Base-by-base conservation (phyloP, 805 yeast genomes). In the Tetrapisispora pingtungensis region DNA sequence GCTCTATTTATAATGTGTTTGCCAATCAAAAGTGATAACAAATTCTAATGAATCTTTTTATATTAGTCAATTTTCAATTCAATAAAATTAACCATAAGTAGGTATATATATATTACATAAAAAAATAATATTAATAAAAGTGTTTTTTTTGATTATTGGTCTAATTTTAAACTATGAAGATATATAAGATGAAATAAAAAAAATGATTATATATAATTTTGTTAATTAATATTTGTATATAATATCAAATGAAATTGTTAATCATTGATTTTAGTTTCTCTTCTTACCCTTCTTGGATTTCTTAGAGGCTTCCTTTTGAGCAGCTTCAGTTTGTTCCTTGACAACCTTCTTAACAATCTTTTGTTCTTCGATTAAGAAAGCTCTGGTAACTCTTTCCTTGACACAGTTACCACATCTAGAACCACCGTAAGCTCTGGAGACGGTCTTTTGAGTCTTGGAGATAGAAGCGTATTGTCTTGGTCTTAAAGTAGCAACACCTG, bases 361-460 rank as follows among this genome's bases (percentile, higher is more conserved):
- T 80, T 93, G 97, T 80, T 93, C 99, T 80, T 94, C 98, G 62
- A 93, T 86, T 73, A 93, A 84, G 88, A 93, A 93, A 69, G 98
- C 97, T 79, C 98, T 90, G 72, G 90, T 90, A 66, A 93, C 82
- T 83, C 97, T 87, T 77, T 90, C 96, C 84, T 90, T 90, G 71
- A 90, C 97, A 79, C 96, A 87, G 86, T 79, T 87, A 73, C 90
- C 96, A 79, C 93, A 87, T 80, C 84, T 84, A 69, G 86, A 81
- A 74, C 99, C 99, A 80, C 99, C 98, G 90, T 93, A 93, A 65
- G 96, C 89, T 82, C 99, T 93, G 70, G 90, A 89, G 62, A 93
- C 99, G 62, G 96, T 84, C 83, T 93, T 93, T 80, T 83, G 84
- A 69, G 96, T 87, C 80, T 84, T 89, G 61, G 97, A 87, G 62